Percentiles rank a stretch among this genome's conserved stretches.
phyloP scores from a whole-genome alignment of 495 filamentous ascomycete species.

The Pyronema omphalodes region DNA sequence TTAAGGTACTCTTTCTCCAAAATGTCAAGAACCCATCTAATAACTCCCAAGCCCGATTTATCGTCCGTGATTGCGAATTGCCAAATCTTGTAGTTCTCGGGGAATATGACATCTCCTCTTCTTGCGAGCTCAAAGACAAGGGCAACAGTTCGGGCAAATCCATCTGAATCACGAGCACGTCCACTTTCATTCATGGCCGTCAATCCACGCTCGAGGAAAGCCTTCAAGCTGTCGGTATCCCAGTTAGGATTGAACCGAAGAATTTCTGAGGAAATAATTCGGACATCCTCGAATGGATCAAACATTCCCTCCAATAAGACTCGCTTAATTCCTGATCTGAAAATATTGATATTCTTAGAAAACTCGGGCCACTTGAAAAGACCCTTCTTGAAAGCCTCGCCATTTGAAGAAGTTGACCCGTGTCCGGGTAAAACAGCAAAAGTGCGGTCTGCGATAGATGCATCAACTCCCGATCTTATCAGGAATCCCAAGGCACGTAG shows the following conservation, averaged over 20 bases:
- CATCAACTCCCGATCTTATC: constrained; percentile 36
- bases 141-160: background rate
- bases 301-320: constrained; percentile 57
- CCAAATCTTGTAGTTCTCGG: background rate
- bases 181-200: constrained; percentile 20
- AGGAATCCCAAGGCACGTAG: constrained; percentile 46
- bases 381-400: constrained; percentile 7
- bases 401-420: constrained; percentile 6
- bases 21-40: constrained; percentile 12
- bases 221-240: constrained; percentile 5
- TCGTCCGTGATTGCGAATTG: background rate
- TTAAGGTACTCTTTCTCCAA: constrained; percentile 9
- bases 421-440: background rate
- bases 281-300: constrained; percentile 85
- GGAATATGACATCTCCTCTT: background rate
- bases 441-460: background rate
- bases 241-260: constrained; percentile 27
- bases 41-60: background rate
- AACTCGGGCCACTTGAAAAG: constrained; percentile 3
- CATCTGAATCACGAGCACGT: constrained; percentile 14
- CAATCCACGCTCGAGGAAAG: constrained; percentile 12
- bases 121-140: constrained; percentile 11
- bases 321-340: constrained; percentile 31
- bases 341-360: constrained; percentile 30
- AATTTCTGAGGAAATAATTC: constrained; percentile 42